Conservation (phyloP, 306 rosid genomes). For the Comarum palustre region DNA sequence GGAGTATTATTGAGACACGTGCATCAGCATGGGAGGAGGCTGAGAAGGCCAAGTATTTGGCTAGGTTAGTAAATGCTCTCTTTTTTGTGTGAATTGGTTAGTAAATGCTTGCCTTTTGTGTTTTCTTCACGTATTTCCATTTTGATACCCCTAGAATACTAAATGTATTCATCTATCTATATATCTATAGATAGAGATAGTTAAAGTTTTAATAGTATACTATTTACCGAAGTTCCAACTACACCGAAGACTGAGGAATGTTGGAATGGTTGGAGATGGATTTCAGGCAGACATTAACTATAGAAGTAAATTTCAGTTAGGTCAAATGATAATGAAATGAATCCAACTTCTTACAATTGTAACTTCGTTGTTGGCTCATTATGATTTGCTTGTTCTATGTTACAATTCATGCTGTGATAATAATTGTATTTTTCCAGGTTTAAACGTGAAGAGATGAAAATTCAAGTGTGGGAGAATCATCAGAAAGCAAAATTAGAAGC, state of each 20-base stretch:
- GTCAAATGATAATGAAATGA: not conserved
- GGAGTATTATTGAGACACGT: slow-evolving; percentile 63
- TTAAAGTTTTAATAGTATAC: not conserved
- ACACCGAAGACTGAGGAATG: not conserved
- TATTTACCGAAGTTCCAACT: not conserved
- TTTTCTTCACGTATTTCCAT: not conserved
- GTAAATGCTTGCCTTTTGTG: slow-evolving; percentile 31
- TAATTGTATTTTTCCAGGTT: slow-evolving; percentile 54
- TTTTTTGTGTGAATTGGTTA: slow-evolving; percentile 44
- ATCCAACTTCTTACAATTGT: not conserved
- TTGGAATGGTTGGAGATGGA: not conserved
- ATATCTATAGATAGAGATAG: not conserved
- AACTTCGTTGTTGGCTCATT: not conserved
- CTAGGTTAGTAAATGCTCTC: slow-evolving; percentile 62
- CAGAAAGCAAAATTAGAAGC: slow-evolving; percentile 96
- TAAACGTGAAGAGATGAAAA: slow-evolving; percentile 93
- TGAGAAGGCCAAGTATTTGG: slow-evolving; percentile 84
- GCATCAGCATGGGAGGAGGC: slow-evolving; percentile 97
- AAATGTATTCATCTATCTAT: not conserved
- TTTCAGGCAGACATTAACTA: not conserved
- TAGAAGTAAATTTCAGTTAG: not conserved
- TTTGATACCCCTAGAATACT: not conserved
- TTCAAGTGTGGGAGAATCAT: slow-evolving; percentile 96
- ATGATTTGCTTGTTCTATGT: slow-evolving; percentile 15
- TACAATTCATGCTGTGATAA: slow-evolving; percentile 26